A percentile compares a stretch with the other conserved stretches of the same genome.
Conservation (phyloP, 331 rosid species). For the Quercus phellos region DNA sequence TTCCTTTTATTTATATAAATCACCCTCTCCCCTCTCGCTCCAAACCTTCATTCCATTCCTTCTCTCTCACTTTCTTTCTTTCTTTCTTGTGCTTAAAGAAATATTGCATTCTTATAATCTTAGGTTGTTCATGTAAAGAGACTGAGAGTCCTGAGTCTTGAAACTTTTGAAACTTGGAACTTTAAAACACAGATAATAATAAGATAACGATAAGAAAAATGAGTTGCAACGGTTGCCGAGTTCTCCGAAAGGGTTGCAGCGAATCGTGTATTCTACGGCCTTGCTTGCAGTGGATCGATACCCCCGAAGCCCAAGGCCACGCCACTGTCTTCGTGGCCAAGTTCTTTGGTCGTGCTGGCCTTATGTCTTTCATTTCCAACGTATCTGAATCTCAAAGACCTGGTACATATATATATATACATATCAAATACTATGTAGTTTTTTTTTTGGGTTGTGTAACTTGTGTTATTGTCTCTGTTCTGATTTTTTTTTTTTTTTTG, state of each 20-base stretch:
- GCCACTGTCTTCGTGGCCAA: slow-evolving; percentile 96
- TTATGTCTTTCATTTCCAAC: slow-evolving; percentile 94
- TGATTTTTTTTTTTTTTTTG: neutral
- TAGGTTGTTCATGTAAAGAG: slow-evolving; percentile 22
- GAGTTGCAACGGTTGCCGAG: slow-evolving; percentile 99
- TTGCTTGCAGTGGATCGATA: slow-evolving; percentile 86
- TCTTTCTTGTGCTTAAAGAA: slow-evolving; percentile 8
- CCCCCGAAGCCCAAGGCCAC: slow-evolving; percentile 87
- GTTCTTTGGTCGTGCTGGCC: slow-evolving; percentile 99
- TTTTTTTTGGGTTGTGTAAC: neutral
- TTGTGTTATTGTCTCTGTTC: neutral
- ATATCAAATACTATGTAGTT: neutral
- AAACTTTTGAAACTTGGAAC: neutral
- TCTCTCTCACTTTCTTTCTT: neutral
- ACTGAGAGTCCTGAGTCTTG: neutral
- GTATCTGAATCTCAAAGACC: slow-evolving; percentile 77
- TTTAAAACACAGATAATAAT: neutral
- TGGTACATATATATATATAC: slow-evolving; percentile 27
- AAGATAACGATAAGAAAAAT: slow-evolving; percentile 21
- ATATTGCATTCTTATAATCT: neutral
- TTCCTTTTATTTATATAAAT: slow-evolving; percentile 30
- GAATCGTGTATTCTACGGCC: slow-evolving; percentile 89
- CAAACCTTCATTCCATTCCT: neutral
- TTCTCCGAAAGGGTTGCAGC: slow-evolving; percentile 97
- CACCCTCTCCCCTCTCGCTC: neutral